phyloP scores from a whole-genome alignment of 106 monocot genomes.

The Chionographis japonica region DNA sequence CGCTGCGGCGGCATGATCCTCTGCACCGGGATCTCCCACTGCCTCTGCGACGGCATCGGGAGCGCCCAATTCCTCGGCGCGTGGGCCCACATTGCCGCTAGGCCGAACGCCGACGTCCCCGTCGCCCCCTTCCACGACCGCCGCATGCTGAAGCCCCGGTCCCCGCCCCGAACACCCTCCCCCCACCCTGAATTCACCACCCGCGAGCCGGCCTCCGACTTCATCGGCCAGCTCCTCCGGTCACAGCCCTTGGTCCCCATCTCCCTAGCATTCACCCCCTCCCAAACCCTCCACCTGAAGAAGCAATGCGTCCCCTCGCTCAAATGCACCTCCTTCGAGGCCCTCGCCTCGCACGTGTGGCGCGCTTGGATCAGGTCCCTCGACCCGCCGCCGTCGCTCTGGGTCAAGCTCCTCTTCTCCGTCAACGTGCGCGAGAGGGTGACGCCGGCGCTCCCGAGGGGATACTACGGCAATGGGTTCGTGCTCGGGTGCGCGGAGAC shows the following conservation, averaged over 20 bases:
- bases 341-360: slow-evolving; percentile 79
- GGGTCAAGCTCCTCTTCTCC: slow-evolving; percentile 72
- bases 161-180: slow-evolving; percentile 23
- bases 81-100: slow-evolving; percentile 47
- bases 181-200: slow-evolving; percentile 51
- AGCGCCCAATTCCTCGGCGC: slow-evolving; percentile 70
- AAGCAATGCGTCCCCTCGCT: slow-evolving; percentile 50
- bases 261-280: slow-evolving; percentile 52
- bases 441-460: slow-evolving; percentile 46
- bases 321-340: slow-evolving; percentile 92
- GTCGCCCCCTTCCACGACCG: slow-evolving; percentile 58
- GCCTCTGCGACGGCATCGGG: slow-evolving; percentile 76
- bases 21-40: slow-evolving; percentile 66
- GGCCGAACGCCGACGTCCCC: slow-evolving; percentile 12
- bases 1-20: slow-evolving; percentile 85
- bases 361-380: slow-evolving; percentile 57
- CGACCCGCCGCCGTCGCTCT: slow-evolving; percentile 32
- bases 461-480: slow-evolving; percentile 81
- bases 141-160: slow-evolving; percentile 45
- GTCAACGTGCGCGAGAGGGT: slow-evolving; percentile 37
- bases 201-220: background rate
- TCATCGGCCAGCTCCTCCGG: slow-evolving; percentile 34
- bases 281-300: slow-evolving; percentile 67
- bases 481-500: slow-evolving; percentile 74
- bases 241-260: slow-evolving; percentile 64